Percentiles rank a stretch among this genome's conserved stretches.
Conservation (phyloP, 2,329 filamentous ascomycete species). For the Myriangium duriaei region DNA sequence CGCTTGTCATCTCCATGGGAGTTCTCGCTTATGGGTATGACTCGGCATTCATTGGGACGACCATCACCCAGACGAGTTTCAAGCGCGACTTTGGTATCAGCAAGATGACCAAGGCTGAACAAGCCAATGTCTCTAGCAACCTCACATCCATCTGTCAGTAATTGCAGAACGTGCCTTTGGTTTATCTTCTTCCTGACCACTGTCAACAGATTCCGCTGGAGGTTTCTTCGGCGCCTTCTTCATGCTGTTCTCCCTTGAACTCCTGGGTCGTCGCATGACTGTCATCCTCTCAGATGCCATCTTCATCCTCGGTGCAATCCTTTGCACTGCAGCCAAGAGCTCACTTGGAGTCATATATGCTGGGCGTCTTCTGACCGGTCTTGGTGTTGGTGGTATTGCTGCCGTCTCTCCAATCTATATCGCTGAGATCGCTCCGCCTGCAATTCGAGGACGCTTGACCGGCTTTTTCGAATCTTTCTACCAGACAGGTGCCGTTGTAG, state of each 20-base stretch:
- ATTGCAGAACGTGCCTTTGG: no score
- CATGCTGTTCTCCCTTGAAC: constrained; percentile 33
- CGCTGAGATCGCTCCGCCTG: constrained; percentile 21
- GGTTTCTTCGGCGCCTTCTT: constrained; percentile 42
- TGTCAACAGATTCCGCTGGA: constrained; percentile 29
- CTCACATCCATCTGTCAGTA: constrained; percentile 12
- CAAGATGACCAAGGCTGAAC: constrained; percentile 3
- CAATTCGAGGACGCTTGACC: constrained; percentile 24
- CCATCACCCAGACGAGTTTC: constrained; percentile 14
- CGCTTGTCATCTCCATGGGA: constrained; percentile 13
- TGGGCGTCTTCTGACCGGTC: constrained; percentile 24
- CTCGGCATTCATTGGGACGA: constrained; percentile 14
- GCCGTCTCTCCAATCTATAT: constrained; percentile 25
- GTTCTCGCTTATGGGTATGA: constrained; percentile 16
- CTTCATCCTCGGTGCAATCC: constrained; percentile 29
- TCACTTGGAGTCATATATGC: constrained; percentile 32
- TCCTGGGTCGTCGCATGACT: constrained; percentile 39
- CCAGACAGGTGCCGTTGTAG: constrained; percentile 23
- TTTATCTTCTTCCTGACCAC: constrained; percentile 11
- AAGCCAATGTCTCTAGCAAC: constrained; percentile 14
- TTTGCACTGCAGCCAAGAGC: not conserved
- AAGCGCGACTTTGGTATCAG: constrained; percentile 12
- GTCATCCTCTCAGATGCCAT: constrained; percentile 34
- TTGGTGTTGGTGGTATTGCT: constrained; percentile 23
- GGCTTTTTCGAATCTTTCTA: constrained; percentile 24